A percentile compares a stretch with the other conserved stretches of the same genome.
These are phyloP conservation scores for Diaporthe eres DNA, from an alignment of 2,329 filamentous ascomycete genomes.

Conservation along the genomic window DNA sequence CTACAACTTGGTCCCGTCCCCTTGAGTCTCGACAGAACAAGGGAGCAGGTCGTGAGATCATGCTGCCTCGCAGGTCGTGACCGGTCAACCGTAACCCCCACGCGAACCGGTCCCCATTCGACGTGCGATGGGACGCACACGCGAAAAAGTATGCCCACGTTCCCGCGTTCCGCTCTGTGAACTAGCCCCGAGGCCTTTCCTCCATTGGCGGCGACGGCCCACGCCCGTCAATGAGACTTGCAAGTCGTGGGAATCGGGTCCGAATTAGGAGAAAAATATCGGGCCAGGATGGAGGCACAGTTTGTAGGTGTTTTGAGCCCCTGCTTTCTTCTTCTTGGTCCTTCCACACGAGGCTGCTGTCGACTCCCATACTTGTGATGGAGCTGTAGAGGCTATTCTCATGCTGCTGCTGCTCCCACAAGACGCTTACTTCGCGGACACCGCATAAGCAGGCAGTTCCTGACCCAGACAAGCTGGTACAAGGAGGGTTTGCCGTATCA, in stretches of 20 bases:
- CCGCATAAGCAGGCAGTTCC: neutral
- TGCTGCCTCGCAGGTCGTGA: neutral
- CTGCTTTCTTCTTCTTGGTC: too few species aligned
- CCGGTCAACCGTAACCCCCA: neutral
- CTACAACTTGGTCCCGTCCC: neutral
- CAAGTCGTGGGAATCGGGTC: neutral
- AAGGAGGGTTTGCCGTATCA: neutral
- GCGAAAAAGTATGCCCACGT: neutral
- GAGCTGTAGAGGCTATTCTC: neutral
- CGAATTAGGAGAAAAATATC: neutral
- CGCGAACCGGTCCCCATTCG: neutral
- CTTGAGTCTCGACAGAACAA: neutral
- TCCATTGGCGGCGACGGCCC: neutral
- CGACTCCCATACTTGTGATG: too few species aligned
- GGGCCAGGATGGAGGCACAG: neutral
- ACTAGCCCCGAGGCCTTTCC: neutral
- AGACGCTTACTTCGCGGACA: neutral
- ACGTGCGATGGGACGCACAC: neutral
- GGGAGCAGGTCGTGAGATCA: neutral
- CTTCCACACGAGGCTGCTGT: neutral
- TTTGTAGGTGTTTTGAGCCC: neutral
- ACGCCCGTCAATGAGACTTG: neutral
- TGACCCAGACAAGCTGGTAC: neutral
- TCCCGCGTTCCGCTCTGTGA: neutral
- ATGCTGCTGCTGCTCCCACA: neutral